These are phyloP conservation scores for Sporobolomyces roseus DNA, from an alignment of 768 basidiomycete genomes.

Conservation along the genomic window DNA sequence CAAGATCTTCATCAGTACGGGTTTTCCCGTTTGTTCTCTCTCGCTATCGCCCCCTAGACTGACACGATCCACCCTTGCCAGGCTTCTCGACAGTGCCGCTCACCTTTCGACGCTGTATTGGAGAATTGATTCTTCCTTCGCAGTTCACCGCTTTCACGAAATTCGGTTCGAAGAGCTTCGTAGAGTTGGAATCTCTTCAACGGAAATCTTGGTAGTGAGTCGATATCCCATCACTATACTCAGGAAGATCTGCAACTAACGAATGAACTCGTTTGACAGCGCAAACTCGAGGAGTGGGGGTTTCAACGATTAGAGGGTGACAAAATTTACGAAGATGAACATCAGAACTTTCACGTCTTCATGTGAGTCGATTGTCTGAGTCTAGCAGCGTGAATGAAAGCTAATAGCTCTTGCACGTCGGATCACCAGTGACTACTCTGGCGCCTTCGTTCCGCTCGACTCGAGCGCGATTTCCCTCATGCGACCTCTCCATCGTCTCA, in stretches of 20 bases:
- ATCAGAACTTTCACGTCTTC: neutral
- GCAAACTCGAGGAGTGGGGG: neutral
- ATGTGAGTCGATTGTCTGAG: neutral
- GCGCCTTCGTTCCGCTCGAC: constrained; percentile 8
- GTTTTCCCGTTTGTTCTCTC: too few species aligned
- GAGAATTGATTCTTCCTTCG: constrained; percentile 2
- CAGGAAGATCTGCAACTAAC: neutral
- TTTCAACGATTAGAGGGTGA: neutral
- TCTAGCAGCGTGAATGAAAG: too few species aligned
- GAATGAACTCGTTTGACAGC: neutral
- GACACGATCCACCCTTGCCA: neutral
- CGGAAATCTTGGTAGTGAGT: neutral
- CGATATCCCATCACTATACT: neutral
- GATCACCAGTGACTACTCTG: neutral
- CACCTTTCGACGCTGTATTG: neutral
- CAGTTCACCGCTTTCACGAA: neutral
- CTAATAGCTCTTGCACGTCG: neutral
- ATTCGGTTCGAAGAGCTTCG: constrained; percentile 8
- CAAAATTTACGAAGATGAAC: neutral
- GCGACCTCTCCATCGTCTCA: neutral
- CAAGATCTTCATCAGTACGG: too few species aligned
- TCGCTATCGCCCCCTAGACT: too few species aligned
- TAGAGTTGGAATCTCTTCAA: neutral
- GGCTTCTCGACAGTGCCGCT: neutral
- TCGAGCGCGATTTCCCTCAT: neutral